phyloP scores from a whole-genome alignment of 768 basidiomycete species.

The Suillus variegatus region DNA sequence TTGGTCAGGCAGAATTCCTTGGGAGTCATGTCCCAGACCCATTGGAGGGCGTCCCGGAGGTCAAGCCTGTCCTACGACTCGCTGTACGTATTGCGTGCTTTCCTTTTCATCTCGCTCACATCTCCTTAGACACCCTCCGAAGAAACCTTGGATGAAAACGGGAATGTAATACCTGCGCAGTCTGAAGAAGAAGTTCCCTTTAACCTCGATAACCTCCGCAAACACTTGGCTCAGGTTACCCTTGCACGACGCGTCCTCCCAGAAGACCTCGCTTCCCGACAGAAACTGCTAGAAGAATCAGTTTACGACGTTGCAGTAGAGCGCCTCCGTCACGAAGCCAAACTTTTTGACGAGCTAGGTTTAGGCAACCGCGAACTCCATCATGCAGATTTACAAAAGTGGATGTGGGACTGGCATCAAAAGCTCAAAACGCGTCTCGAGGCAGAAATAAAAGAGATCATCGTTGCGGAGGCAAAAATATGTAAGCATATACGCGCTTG shows the following conservation, averaged over 20 bases:
- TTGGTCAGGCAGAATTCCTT: conserved; percentile 54
- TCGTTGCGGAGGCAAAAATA: conserved; percentile 34
- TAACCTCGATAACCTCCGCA: conserved; percentile 71
- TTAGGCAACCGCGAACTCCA: conserved; percentile 47
- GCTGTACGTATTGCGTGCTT: conserved; percentile 29
- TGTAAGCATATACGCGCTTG: conserved; percentile 18
- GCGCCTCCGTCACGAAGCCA: conserved; percentile 64
- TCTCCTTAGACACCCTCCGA: conserved; percentile 18
- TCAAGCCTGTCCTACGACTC: conserved; percentile 56
- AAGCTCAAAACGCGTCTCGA: conserved; percentile 54
- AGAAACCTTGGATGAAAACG: conserved; percentile 22
- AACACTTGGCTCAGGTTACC: conserved; percentile 63
- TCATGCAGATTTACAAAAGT: conserved; percentile 56
- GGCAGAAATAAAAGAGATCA: conserved; percentile 50
- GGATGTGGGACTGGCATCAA: conserved; percentile 89
- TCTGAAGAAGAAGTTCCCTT: conserved; percentile 56
- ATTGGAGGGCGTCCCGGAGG: conserved; percentile 58
- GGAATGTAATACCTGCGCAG: conserved; percentile 24
- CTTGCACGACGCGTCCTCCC: conserved; percentile 64
- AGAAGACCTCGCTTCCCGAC: conserved; percentile 70
- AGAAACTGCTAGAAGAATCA: conserved; percentile 81
- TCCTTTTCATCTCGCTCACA: neutral
- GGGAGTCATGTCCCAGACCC: conserved; percentile 43
- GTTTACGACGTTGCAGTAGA: conserved; percentile 82
- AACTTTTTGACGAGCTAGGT: conserved; percentile 59